A percentile compares a stretch with the other conserved stretches of the same genome.
Conservation (phyloP, 2,329 filamentous ascomycete species). For the Hypomyces perniciosus region DNA sequence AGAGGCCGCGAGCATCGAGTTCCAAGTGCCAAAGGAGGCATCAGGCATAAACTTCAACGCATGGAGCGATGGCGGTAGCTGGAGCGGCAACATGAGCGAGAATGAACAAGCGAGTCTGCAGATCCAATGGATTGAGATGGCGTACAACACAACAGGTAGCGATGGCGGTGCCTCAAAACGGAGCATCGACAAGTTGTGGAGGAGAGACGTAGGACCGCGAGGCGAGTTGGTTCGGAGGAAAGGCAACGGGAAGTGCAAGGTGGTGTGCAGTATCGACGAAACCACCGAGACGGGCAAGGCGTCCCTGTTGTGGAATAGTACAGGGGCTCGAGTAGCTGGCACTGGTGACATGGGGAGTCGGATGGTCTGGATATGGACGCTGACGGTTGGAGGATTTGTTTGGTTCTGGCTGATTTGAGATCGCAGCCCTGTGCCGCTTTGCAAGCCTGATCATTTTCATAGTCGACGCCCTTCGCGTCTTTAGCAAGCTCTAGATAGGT, state of each 20-base stretch:
- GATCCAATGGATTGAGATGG: constrained; percentile 57
- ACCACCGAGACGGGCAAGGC: constrained; percentile 22
- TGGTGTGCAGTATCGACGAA: constrained; percentile 30
- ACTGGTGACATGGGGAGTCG: not conserved
- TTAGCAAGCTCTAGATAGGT: no score
- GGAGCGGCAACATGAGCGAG: constrained; percentile 53
- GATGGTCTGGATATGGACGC: constrained; percentile 9
- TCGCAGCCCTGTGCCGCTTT: no score
- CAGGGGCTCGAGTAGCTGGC: constrained; percentile 13
- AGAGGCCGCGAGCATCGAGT: constrained; percentile 45
- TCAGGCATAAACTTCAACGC: constrained; percentile 52
- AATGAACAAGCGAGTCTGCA: constrained; percentile 48
- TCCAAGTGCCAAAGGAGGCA: constrained; percentile 48
- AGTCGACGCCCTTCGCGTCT: no score
- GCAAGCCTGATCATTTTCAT: no score
- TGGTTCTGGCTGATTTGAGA: not conserved
- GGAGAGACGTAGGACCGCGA: constrained; percentile 16
- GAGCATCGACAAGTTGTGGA: not conserved
- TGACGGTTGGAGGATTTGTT: not conserved
- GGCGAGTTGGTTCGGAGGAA: constrained; percentile 30
- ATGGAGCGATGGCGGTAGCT: constrained; percentile 55
- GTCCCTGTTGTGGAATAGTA: constrained; percentile 21
- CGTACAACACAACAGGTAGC: constrained; percentile 40
- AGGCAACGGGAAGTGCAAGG: constrained; percentile 17
- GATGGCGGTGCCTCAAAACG: not conserved